These are phyloP conservation scores for Furcasterigmium sp. DNA, from an alignment of 2,329 filamentous ascomycete species.

Conservation along the genomic window DNA sequence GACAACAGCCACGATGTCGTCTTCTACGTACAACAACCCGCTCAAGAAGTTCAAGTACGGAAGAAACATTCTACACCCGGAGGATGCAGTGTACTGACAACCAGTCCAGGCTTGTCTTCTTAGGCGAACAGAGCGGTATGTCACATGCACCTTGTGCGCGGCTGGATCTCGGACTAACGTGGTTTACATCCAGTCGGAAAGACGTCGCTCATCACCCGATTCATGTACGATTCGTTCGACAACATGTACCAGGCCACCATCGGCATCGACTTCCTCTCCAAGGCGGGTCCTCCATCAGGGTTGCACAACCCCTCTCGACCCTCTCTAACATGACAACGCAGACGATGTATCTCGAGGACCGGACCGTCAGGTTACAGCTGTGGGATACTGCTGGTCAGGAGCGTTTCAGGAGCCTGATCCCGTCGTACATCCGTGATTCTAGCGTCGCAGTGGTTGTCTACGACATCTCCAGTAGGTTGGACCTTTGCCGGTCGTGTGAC, in stretches of 20 bases:
- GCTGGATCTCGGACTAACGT: background rate
- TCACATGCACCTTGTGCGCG: conserved; percentile 11
- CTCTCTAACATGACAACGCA: conserved; percentile 24
- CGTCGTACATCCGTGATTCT: conserved; percentile 97
- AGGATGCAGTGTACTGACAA: conserved; percentile 20
- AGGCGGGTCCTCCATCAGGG: conserved; percentile 50
- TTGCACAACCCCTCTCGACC: background rate
- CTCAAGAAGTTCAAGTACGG: conserved; percentile 99
- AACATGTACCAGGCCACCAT: conserved; percentile 99
- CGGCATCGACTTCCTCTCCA: conserved; percentile 98
- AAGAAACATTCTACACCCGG: background rate
- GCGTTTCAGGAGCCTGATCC: conserved; percentile 92
- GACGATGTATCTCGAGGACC: conserved; percentile 99
- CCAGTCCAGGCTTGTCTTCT: conserved; percentile 74
- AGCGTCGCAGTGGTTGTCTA: conserved; percentile 98
- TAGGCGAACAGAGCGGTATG: conserved; percentile 97
- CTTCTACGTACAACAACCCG: conserved; percentile 91
- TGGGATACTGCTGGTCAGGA: conserved; percentile 99
- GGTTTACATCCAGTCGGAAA: conserved; percentile 69
- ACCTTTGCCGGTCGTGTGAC: background rate
- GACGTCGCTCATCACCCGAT: conserved; percentile 95
- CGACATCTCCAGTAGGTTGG: conserved; percentile 79
- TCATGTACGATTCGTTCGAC: conserved; percentile 99
- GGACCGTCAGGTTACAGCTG: conserved; percentile 92
- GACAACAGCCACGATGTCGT: conserved; percentile 62